Conservation (phyloP, 352 stramenopile genomes). For the Phytopythium oedochilum region DNA sequence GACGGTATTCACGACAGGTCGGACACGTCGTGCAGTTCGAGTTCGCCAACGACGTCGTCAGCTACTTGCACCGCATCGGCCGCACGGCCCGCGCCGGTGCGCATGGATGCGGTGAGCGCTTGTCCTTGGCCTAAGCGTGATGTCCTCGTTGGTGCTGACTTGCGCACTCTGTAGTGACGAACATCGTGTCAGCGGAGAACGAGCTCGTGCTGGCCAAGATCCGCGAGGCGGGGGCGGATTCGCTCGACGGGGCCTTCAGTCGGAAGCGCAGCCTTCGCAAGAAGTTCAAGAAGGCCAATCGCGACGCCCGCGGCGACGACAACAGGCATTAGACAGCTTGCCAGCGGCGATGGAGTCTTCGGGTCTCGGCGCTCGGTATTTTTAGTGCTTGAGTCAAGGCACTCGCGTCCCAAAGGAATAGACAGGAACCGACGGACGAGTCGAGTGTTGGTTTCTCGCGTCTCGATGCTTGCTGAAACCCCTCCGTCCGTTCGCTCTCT, state of each 20-base stretch:
- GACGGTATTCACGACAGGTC: conserved; percentile 6
- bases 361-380: conserved; percentile 10
- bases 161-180: conserved; percentile 39
- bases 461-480: background rate
- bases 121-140: background rate
- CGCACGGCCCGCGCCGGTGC: conserved; percentile 59
- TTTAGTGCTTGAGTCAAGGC: background rate
- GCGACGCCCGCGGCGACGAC: background rate
- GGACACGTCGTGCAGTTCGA: conserved; percentile 77
- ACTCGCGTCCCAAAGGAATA: background rate
- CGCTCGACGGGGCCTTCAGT: conserved; percentile 68
- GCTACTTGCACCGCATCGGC: conserved; percentile 75
- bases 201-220: conserved; percentile 63
- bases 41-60: conserved; percentile 78
- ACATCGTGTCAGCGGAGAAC: conserved; percentile 61
- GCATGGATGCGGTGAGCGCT: conserved; percentile 33
- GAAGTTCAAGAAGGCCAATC: conserved; percentile 62
- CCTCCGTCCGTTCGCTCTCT: background rate
- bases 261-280: conserved; percentile 78
- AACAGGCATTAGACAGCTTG: background rate
- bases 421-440: background rate
- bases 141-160: background rate
- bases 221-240: conserved; percentile 36
- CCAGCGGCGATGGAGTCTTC: background rate
- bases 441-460: background rate